Conservation (phyloP, 2,329 filamentous ascomycete genomes). For the Fusarium sp. region DNA sequence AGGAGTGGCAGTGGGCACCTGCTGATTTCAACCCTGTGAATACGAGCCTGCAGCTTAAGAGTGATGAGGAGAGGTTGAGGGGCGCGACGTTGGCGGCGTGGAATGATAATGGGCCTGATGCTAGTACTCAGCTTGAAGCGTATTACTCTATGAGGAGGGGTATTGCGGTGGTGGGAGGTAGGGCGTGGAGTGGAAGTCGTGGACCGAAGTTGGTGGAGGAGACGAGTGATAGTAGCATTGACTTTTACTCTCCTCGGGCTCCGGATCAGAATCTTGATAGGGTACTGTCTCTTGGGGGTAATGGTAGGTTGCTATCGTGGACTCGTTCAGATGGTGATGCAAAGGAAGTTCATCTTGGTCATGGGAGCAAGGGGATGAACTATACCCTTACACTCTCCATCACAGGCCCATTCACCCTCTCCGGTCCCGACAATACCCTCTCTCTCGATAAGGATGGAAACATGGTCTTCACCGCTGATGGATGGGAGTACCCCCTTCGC, state of each 20-base stretch:
- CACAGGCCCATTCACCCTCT: background rate
- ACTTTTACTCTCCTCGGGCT: slow-evolving; percentile 8
- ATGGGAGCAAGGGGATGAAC: slow-evolving; percentile 20
- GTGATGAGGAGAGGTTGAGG: background rate
- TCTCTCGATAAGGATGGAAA: background rate
- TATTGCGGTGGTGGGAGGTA: slow-evolving; percentile 12
- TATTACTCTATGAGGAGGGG: slow-evolving; percentile 24
- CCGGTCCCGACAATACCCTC: background rate
- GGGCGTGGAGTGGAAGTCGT: slow-evolving; percentile 11
- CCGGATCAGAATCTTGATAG: slow-evolving; percentile 13
- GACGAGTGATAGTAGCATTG: background rate
- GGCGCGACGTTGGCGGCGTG: slow-evolving; percentile 8
- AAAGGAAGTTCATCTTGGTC: background rate
- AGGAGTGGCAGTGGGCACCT: slow-evolving; percentile 15
- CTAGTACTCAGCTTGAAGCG: slow-evolving; percentile 10
- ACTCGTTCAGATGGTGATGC: background rate
- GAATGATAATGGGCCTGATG: slow-evolving; percentile 18
- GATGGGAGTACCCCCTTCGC: slow-evolving; percentile 17
- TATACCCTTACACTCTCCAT: background rate
- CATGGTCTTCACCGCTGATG: background rate
- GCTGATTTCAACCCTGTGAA: slow-evolving; percentile 12
- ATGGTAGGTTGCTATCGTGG: background rate
- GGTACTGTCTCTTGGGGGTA: accelerated
- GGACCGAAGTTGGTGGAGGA: background rate
- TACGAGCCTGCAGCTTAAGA: background rate